Conservation (phyloP, 169 alveolate species). For the Eimeria necatrix region DNA sequence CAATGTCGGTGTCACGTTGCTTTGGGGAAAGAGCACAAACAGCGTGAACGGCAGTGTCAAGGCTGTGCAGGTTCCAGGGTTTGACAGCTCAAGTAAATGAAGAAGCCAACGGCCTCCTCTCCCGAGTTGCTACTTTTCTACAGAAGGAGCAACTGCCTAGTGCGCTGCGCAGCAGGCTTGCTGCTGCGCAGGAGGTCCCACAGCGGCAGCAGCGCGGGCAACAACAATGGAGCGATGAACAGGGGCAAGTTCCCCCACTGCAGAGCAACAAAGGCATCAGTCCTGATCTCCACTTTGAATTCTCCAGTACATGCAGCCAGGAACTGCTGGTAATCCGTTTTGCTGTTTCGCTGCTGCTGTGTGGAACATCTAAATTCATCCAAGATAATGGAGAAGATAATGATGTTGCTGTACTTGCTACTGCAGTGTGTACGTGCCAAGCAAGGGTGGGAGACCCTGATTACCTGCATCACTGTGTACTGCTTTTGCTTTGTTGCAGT, state of each 20-base stretch:
- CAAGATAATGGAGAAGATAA: neutral
- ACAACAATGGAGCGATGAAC: constrained; percentile 29
- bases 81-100: constrained; percentile 25
- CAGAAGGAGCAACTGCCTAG: constrained; percentile 54
- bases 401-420: neutral
- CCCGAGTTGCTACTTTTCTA: constrained; percentile 54
- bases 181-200: constrained; percentile 3
- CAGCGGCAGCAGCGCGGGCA: constrained; percentile 62
- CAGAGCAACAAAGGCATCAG: neutral
- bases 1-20: neutral
- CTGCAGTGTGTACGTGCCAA: neutral
- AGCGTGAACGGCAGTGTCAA: neutral
- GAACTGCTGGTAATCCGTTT: constrained; percentile 30
- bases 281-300: neutral
- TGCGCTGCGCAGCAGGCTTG: constrained; percentile 58
- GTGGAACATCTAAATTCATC: too few species aligned
- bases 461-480: neutral
- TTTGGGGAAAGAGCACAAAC: neutral
- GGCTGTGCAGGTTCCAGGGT: constrained; percentile 40
- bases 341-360: constrained; percentile 38
- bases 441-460: too few species aligned
- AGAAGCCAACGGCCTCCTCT: constrained; percentile 20
- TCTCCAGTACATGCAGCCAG: constrained; percentile 54
- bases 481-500: constrained; percentile 49
- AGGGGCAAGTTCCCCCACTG: constrained; percentile 34